phyloP scores from a whole-genome alignment of 495 filamentous ascomycete species.

The Umbilicaria muhlenbergii region DNA sequence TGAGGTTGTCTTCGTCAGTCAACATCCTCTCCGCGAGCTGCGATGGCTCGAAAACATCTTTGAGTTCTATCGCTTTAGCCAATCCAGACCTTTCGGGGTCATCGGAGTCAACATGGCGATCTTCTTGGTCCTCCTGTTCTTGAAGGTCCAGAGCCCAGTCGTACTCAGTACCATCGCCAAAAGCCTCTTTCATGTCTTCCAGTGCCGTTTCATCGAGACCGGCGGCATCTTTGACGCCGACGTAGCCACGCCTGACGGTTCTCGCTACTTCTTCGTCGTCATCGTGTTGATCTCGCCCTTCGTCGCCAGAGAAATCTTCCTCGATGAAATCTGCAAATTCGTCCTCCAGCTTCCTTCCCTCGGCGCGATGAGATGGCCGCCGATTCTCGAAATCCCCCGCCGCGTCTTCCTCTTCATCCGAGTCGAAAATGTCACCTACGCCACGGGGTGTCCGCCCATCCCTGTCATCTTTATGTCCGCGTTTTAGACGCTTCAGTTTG shows the following conservation, averaged over 20 bases:
- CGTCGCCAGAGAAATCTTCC: slow-evolving; percentile 82
- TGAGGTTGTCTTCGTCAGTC: slow-evolving; percentile 86
- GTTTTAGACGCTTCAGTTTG: slow-evolving; percentile 91
- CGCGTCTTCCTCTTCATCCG: slow-evolving; percentile 75
- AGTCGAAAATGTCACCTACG: slow-evolving; percentile 75
- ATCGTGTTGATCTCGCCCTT: slow-evolving; percentile 56
- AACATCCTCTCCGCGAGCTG: slow-evolving; percentile 85
- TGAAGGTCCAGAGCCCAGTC: slow-evolving; percentile 82
- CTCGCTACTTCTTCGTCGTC: slow-evolving; percentile 80
- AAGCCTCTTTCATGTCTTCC: slow-evolving; percentile 88
- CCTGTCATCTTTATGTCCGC: slow-evolving; percentile 67
- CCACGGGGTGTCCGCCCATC: slow-evolving; percentile 43
- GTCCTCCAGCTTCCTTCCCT: slow-evolving; percentile 44
- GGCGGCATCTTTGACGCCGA: slow-evolving; percentile 48
- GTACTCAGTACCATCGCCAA: slow-evolving; percentile 89
- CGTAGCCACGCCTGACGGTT: slow-evolving; percentile 38
- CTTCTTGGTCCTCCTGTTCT: slow-evolving; percentile 50
- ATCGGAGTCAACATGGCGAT: slow-evolving; percentile 45
- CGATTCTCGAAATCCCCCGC: slow-evolving; percentile 38
- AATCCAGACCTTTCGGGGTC: slow-evolving; percentile 10
- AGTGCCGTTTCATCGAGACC: slow-evolving; percentile 82
- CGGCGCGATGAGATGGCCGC: slow-evolving; percentile 26
- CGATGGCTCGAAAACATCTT: slow-evolving; percentile 95
- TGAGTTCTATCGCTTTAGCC: slow-evolving; percentile 56
- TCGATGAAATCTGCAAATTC: slow-evolving; percentile 98